Evolutionary conservation across 805 yeast genomes (phyloP).

Genomic region (Ogataea methanolica): DNA sequence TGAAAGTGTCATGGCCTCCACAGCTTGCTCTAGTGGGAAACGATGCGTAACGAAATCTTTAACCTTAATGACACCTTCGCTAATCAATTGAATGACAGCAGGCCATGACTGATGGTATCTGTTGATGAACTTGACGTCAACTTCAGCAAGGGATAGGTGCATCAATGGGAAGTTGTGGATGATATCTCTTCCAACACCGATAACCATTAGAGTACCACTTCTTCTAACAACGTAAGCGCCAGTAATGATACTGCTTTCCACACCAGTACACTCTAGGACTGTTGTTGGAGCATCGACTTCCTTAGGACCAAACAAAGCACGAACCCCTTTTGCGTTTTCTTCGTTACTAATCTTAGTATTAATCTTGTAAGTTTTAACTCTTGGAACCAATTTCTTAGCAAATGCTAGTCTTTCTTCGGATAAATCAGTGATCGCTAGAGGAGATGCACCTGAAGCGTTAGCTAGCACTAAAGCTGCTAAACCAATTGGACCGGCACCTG

Average conservation of each 20-base stretch:
- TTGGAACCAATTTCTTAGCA: slow-evolving; percentile 44
- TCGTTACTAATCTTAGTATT: slow-evolving; percentile 26
- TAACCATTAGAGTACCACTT: slow-evolving; percentile 41
- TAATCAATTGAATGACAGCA: slow-evolving; percentile 43
- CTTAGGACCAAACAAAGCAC: slow-evolving; percentile 32
- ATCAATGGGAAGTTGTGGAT: slow-evolving; percentile 48
- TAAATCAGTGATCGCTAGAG: slow-evolving; percentile 47
- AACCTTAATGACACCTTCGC: slow-evolving; percentile 40
- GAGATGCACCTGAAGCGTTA: slow-evolving; percentile 49
- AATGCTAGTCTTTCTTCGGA: slow-evolving; percentile 39
- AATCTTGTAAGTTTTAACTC: slow-evolving; percentile 40
- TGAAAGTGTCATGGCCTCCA: slow-evolving; percentile 37
- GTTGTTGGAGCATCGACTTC: slow-evolving; percentile 38
- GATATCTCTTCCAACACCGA: slow-evolving; percentile 48
- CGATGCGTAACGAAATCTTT: slow-evolving; percentile 45
- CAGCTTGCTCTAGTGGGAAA: slow-evolving; percentile 42
- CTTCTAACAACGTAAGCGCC: slow-evolving; percentile 43
- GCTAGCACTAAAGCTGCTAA: slow-evolving; percentile 43
- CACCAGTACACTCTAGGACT: slow-evolving; percentile 53
- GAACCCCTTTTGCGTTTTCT: slow-evolving; percentile 37
- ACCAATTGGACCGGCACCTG: slow-evolving; percentile 61
- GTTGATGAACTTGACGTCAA: slow-evolving; percentile 46
- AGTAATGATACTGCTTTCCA: slow-evolving; percentile 42
- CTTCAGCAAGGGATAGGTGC: slow-evolving; percentile 49
- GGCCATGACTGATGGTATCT: slow-evolving; percentile 57